Conservation (phyloP, 2,329 filamentous ascomycete genomes). For the Rugonectria rugulosa region DNA sequence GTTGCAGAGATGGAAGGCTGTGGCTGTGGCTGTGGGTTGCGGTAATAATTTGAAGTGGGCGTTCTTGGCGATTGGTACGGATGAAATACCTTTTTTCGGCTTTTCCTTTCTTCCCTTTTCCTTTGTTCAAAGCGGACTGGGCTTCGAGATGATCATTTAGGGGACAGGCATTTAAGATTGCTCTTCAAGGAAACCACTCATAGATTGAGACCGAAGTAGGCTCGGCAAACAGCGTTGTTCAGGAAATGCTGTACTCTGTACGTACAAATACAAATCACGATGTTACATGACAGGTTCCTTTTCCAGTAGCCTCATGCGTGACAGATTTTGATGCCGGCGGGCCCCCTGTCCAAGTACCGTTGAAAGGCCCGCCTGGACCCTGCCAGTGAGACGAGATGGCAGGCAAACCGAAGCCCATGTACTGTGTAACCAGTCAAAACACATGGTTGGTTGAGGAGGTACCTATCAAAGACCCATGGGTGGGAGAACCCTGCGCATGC, state of each 20-base stretch:
- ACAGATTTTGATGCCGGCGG: slow-evolving; percentile 12
- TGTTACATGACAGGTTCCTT: slow-evolving; percentile 6
- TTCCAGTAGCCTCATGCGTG: slow-evolving; percentile 2
- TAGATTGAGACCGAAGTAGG: slow-evolving; percentile 11
- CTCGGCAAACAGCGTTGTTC: background rate
- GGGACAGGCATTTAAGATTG: slow-evolving; percentile 1
- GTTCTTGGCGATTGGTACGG: slow-evolving; percentile 20
- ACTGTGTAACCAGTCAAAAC: background rate
- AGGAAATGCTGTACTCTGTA: too few relatives aligned
- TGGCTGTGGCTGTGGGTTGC: too few relatives aligned
- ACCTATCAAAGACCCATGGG: background rate
- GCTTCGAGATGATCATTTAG: background rate
- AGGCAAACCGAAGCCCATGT: background rate
- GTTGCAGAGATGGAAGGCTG: too few relatives aligned
- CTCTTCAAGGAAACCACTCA: slow-evolving; percentile 5
- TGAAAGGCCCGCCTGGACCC: slow-evolving; percentile 5
- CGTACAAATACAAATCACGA: slow-evolving; percentile 9
- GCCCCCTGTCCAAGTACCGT: slow-evolving; percentile 10
- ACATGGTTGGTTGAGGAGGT: background rate
- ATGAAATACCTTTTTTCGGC: slow-evolving; percentile 1
- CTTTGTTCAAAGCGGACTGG: slow-evolving; percentile 10
- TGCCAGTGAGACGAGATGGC: background rate
- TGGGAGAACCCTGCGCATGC: background rate
- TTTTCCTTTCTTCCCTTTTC: background rate
- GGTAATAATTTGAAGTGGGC: slow-evolving; percentile 12